Conservation (phyloP, 192 early-diverging fungal species). For the Rhizophagus prolifer region DNA sequence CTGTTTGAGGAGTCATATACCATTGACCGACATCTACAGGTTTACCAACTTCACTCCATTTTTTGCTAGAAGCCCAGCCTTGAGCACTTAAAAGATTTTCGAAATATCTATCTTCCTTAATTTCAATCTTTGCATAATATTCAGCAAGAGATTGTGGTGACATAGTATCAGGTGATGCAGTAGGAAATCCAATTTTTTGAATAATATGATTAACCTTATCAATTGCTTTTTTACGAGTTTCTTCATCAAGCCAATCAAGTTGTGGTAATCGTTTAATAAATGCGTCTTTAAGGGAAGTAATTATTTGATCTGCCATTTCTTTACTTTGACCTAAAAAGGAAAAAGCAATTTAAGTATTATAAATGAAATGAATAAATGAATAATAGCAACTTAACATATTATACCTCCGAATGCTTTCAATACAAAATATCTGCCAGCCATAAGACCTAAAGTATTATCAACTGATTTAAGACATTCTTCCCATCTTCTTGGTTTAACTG, state of each 20-base stretch:
- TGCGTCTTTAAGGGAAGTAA: constrained; percentile 43
- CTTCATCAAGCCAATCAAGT: constrained; percentile 61
- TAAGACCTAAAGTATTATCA: constrained; percentile 37
- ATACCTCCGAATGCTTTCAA: constrained; percentile 35
- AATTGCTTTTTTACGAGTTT: constrained; percentile 50
- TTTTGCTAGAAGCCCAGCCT: constrained; percentile 38
- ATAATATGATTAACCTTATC: constrained; percentile 58
- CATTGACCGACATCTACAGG: constrained; percentile 51
- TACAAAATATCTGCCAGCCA: constrained; percentile 48
- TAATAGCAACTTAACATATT: not conserved
- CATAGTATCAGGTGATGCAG: constrained; percentile 55
- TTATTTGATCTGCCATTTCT: constrained; percentile 48
- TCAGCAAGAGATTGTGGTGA: constrained; percentile 44
- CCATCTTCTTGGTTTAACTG: constrained; percentile 48
- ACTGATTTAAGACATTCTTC: constrained; percentile 43
- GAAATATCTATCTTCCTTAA: constrained; percentile 54
- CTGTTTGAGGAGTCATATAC: constrained; percentile 58
- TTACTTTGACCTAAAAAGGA: constrained; percentile 44
- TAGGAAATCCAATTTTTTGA: constrained; percentile 64
- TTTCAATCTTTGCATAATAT: constrained; percentile 52
- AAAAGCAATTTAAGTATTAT: constrained; percentile 16
- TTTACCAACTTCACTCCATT: constrained; percentile 33
- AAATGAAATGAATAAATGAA: not conserved
- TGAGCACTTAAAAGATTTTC: constrained; percentile 56
- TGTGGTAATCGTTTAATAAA: constrained; percentile 42